A percentile compares a stretch with the other conserved stretches of the same genome.
These are phyloP conservation scores for Lichtheimia ramosa DNA, from an alignment of 371 early-diverging fungal genomes.

Conservation along the genomic window DNA sequence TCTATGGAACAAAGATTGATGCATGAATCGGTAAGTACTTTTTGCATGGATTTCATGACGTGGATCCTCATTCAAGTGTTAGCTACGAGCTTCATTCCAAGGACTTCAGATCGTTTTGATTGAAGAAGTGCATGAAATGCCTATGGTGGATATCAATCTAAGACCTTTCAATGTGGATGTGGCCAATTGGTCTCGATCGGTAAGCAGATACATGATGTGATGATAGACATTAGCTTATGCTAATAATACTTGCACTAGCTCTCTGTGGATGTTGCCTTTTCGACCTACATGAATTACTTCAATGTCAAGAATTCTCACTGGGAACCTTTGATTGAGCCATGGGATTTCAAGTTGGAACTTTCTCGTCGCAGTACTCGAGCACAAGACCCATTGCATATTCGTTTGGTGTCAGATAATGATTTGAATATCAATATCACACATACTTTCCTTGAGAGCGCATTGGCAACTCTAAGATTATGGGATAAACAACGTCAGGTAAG, in stretches of 20 bases:
- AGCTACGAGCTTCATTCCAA: slow-evolving; percentile 63
- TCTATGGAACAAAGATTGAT: slow-evolving; percentile 15
- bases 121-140: slow-evolving; percentile 89
- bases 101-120: slow-evolving; percentile 86
- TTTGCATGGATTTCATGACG: not conserved
- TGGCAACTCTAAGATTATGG: slow-evolving; percentile 63
- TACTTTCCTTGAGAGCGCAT: slow-evolving; percentile 80
- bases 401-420: slow-evolving; percentile 72
- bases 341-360: slow-evolving; percentile 67
- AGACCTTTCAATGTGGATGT: slow-evolving; percentile 78
- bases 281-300: slow-evolving; percentile 84
- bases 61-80: not conserved
- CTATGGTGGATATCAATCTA: slow-evolving; percentile 85
- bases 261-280: slow-evolving; percentile 71
- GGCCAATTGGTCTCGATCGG: slow-evolving; percentile 84
- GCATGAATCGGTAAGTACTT: slow-evolving; percentile 18
- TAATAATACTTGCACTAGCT: slow-evolving; percentile 31
- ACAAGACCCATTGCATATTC: slow-evolving; percentile 45
- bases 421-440: slow-evolving; percentile 89
- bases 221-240: not conserved
- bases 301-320: slow-evolving; percentile 97
- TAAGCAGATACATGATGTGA: slow-evolving; percentile 14
- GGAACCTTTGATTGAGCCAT: slow-evolving; percentile 97
- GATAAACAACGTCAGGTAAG: slow-evolving; percentile 33
- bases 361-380: slow-evolving; percentile 17